Evolutionary conservation across 169 alveolate genomes (phyloP), one percentile per base, ranked within the genome.

Genomic region (Cryptosporidium muris): DNA sequence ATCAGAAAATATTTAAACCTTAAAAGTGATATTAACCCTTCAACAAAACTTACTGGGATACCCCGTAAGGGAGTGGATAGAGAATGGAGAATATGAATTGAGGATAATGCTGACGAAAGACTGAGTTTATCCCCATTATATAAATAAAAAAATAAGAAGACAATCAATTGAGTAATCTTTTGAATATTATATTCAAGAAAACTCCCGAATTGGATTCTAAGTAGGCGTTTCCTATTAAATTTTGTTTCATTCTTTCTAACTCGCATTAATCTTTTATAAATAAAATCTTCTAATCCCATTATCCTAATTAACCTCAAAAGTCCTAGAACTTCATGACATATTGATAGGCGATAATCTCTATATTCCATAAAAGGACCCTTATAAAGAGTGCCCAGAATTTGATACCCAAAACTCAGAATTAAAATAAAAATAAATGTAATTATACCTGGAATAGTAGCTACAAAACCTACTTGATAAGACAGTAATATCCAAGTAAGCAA

Each of bases 191-290:
- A 74, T 16, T 74, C 85, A 7, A 74, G 67, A 74, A 74, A 74
- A 51, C 85, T 74, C 6, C 85, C 85, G 8, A 74, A 74, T 52
- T 74, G 85, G 40, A 63, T 74, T 51, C 68, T 74, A n/a, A 74
- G 62, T 36, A 74, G 85, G 4, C 85, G 66, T 43, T 74, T 74
- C 5, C 54, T 52, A 51, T 74, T 74, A 7, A 48, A 45, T 1
- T 43, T 49, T 1, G 74, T 74, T 16, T 74, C 85, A 9, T 14
- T 47, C 7, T 42, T 58, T 74, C 85, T 74, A 25, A 42, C 60
- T 34, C 42, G 9, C 66, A 54, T 58, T 4, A 74, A 25, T 36
- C 40, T 36, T 1, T 58, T 60, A 62, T 45, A 58, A 1, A 37
- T 68, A 2, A 74, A 54, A 48, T 74, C 85, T 37, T 74, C 85